phyloP scores from a whole-genome alignment of 2,329 filamentous ascomycete species.

The Teratosphaeria nubilosa region DNA sequence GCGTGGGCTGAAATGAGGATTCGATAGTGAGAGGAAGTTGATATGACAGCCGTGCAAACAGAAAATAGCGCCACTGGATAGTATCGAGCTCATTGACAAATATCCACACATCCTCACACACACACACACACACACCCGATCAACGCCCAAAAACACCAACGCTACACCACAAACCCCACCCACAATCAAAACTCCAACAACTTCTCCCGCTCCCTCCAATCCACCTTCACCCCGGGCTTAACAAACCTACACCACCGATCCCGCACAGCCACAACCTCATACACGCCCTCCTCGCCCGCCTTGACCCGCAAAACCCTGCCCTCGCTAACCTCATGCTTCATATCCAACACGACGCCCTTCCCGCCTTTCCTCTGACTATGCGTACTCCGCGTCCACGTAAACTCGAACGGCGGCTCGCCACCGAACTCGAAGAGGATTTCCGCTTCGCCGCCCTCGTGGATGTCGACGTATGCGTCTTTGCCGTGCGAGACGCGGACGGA shows the following conservation, averaged over 20 bases:
- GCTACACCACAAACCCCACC: background rate
- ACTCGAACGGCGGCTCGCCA: constrained; percentile 92
- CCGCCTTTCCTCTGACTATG: constrained; percentile 61
- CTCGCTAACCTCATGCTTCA: constrained; percentile 74
- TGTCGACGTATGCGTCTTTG: constrained; percentile 70
- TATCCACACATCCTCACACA: too few species aligned
- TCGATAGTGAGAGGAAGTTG: too few species aligned
- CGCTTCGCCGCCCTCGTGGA: constrained; percentile 90
- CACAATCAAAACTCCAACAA: background rate
- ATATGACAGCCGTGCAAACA: too few species aligned
- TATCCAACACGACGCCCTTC: constrained; percentile 75
- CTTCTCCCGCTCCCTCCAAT: constrained; percentile 12
- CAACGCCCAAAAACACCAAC: background rate
- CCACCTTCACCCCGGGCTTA: constrained; percentile 33
- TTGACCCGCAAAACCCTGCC: constrained; percentile 72
- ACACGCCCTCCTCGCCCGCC: constrained; percentile 88
- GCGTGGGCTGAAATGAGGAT: too few species aligned
- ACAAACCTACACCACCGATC: constrained; percentile 87
- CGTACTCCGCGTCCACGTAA: constrained; percentile 86
- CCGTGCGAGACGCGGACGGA: constrained; percentile 85
- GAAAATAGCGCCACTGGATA: too few species aligned
- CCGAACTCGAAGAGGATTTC: constrained; percentile 93
- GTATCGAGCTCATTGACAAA: too few species aligned
- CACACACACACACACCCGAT: background rate
- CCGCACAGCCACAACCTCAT: constrained; percentile 94